Base-by-base conservation (phyloP, 2,329 filamentous ascomycete genomes). In the Taxawa tesnikishii region DNA sequence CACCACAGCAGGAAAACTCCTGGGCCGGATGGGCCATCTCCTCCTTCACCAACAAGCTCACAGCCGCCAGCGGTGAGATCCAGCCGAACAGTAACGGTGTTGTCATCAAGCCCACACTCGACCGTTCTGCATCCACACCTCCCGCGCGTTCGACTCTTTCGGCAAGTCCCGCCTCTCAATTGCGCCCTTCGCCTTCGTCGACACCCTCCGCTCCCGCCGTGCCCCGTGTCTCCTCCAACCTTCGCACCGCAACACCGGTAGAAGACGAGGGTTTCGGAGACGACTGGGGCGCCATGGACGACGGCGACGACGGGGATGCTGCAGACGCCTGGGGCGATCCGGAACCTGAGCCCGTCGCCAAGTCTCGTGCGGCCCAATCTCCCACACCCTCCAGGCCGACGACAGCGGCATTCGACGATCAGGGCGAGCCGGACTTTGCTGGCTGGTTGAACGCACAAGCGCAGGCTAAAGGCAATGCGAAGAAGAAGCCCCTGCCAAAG, bases 21-120 rank as follows among this genome's bases (percentile, higher is more conserved):
- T 96, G 90, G 90, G 75, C 90, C 2, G 90, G 90, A 9, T 98
- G 90, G 90, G 90, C 90, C 2, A 94, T 98, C 33, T 96, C 90
- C 0, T 94, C 85, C 1, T 98, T 98, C 52, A 96, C 90, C 2
- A 96, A 96, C 58, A 94, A 94, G 48, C 55, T 96, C 9, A 78
- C 83, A 2, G 61, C 81, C 1, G 85, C 84, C 0, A 80, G 80
- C 6, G 90, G 90, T 12, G 81, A 94, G 36, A 98, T 98, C 41
- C 69, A 88, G 49, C 61, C 74, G 9, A 52, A 67, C 12, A 57
- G 64, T 32, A 67, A 67, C 38, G 60, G 60, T 21, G 53, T 58
- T 2, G 60, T 65, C 2, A 72, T 75, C 1, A 60, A 65, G 2
- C 72, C 75, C 1, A 54, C 60, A 2, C 62, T 78, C 2, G 74